Conservation (phyloP, 2,329 filamentous ascomycete species). For the Penicillium sp. region DNA sequence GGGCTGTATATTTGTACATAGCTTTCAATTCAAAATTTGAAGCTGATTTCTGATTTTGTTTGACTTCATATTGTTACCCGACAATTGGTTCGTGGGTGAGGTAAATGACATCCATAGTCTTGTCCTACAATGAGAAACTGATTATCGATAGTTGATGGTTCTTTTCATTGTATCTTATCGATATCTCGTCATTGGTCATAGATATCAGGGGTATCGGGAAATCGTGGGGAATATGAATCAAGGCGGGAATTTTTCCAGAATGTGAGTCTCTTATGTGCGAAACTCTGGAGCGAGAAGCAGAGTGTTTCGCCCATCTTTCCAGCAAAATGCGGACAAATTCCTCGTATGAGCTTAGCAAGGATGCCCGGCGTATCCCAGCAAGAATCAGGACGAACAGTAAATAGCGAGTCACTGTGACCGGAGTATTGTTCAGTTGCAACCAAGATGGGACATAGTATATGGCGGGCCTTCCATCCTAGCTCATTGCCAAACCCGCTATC, state of each 20-base stretch:
- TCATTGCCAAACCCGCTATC: background rate
- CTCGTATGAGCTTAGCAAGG: background rate
- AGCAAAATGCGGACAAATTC: background rate
- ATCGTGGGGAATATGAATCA: background rate
- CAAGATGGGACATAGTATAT: background rate
- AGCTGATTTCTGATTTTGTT: conserved; percentile 8
- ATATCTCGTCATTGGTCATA: conserved; percentile 1
- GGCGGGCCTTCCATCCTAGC: background rate
- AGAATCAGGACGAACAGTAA: background rate
- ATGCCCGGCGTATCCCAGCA: background rate
- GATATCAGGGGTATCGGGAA: conserved; percentile 6
- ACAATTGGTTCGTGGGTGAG: background rate
- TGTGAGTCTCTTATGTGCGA: background rate
- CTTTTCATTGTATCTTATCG: conserved; percentile 1
- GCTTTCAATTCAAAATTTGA: conserved; percentile 19
- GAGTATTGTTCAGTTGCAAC: background rate
- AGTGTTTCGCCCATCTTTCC: background rate
- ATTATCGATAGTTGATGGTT: background rate
- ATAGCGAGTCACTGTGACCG: background rate
- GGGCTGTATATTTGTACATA: conserved; percentile 23
- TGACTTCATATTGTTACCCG: background rate
- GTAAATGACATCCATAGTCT: background rate
- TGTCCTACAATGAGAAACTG: background rate
- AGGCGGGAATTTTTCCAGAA: background rate
- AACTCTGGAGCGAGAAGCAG: background rate